Conservation (phyloP, 106 monocot species). For the Allium cepa region DNA sequence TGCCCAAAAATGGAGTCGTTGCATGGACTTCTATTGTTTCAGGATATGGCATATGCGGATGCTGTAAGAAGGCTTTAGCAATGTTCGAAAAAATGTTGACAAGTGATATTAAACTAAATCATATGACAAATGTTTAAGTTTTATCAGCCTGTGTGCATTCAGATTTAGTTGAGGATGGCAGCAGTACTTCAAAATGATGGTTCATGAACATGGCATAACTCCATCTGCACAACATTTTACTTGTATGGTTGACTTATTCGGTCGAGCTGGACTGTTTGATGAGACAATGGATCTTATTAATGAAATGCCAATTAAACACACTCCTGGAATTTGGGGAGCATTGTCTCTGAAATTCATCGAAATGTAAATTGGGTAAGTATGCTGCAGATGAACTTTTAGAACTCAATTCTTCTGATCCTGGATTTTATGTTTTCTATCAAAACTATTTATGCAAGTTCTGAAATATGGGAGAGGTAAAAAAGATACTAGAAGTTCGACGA, state of each 20-base stretch:
- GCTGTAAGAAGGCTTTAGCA: background rate
- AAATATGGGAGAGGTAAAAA: no score
- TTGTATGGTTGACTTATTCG: slow-evolving; percentile 10
- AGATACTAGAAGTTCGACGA: no score
- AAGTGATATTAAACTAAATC: slow-evolving; percentile 9
- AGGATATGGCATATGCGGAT: slow-evolving; percentile 15
- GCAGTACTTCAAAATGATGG: slow-evolving; percentile 5
- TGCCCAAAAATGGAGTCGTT: slow-evolving; percentile 11
- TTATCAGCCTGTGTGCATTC: slow-evolving; percentile 14
- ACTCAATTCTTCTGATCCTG: slow-evolving; percentile 17
- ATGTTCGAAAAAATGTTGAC: slow-evolving; percentile 12
- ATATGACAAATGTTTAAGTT: slow-evolving; percentile 11
- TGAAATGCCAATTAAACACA: slow-evolving; percentile 7
- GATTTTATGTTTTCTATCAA: slow-evolving; percentile 15
- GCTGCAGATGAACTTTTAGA: slow-evolving; percentile 15
- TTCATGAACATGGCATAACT: slow-evolving; percentile 1
- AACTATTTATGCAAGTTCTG: background rate
- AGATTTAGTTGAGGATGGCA: slow-evolving; percentile 1
- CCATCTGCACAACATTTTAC: slow-evolving; percentile 13
- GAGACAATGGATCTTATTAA: slow-evolving; percentile 13
- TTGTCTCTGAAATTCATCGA: slow-evolving; percentile 10
- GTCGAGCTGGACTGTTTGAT: slow-evolving; percentile 9
- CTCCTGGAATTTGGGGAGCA: slow-evolving; percentile 13
- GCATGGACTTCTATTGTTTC: slow-evolving; percentile 13
- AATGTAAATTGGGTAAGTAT: slow-evolving; percentile 14